Conservation (phyloP, 2,329 filamentous ascomycete species). For the Talaromyces amestolkiae region DNA sequence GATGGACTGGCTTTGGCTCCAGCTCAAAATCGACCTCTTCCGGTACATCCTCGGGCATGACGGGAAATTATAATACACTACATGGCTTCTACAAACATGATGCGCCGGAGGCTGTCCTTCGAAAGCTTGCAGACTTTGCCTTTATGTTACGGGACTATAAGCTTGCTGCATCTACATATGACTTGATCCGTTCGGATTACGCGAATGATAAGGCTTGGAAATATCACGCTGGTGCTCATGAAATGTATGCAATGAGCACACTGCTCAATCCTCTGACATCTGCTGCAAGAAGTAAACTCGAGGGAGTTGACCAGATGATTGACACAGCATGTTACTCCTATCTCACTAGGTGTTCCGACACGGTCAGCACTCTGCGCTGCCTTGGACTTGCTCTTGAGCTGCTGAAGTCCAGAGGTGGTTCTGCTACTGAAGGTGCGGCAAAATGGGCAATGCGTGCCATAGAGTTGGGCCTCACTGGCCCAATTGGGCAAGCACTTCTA, state of each 20-base stretch:
- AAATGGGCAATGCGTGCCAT: slow-evolving; percentile 79
- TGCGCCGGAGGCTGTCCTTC: slow-evolving; percentile 82
- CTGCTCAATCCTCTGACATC: slow-evolving; percentile 72
- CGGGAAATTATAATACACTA: slow-evolving; percentile 70
- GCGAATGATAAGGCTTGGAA: slow-evolving; percentile 95
- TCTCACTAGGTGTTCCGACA: slow-evolving; percentile 74
- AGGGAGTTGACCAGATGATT: slow-evolving; percentile 80
- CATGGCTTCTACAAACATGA: slow-evolving; percentile 82
- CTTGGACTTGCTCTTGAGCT: slow-evolving; percentile 77
- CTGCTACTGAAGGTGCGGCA: slow-evolving; percentile 80
- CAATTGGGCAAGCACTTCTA: slow-evolving; percentile 75
- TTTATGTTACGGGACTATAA: slow-evolving; percentile 98
- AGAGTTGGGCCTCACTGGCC: slow-evolving; percentile 72
- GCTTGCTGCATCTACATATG: slow-evolving; percentile 85
- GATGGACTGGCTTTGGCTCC: slow-evolving; percentile 79
- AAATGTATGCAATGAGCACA: slow-evolving; percentile 87
- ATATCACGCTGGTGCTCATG: slow-evolving; percentile 87
- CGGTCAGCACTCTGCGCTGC: slow-evolving; percentile 77
- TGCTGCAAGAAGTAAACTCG: slow-evolving; percentile 72
- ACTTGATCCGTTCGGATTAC: slow-evolving; percentile 83
- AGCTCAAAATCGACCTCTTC: slow-evolving; percentile 59
- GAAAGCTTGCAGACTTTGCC: slow-evolving; percentile 88
- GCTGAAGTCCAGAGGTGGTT: slow-evolving; percentile 73
- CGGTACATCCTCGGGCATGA: slow-evolving; percentile 42
- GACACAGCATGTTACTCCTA: slow-evolving; percentile 93